Evolutionary conservation across 768 basidiomycete species (phyloP), one percentile per base, ranked within the genome.

Genomic region (Hygrophoropsis aurantiaca): DNA sequence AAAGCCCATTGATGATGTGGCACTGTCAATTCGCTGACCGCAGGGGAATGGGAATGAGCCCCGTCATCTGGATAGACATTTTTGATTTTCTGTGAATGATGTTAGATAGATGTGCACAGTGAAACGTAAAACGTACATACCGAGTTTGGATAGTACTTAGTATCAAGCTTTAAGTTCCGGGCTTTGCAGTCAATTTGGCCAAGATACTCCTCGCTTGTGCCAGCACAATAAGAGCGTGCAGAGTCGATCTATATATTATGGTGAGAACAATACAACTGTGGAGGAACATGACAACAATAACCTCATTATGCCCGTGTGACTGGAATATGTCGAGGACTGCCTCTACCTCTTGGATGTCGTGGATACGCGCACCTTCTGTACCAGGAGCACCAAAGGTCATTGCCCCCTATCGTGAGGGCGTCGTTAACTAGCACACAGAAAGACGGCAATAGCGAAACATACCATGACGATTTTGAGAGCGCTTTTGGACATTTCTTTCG

Each of bases 371-470:
- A 21, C 74, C 74, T 30, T 74, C 73, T 39, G 67, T 69, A 5
- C 78, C 78, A 11, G 62, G 58, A 20, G 66, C 70, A n/a, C 80
- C 78, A 52, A 80, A 79, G 5, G 77, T 79, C 77, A 78, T 78
- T 25, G 77, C 73, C 21, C 78, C 78, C 77, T 79, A 41, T n/a
- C 4, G 13, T 21, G 46, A 21, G 13, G 30, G 40, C 15, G n/a
- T 30, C 27, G 27, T 20, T 9, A 53, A 35, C 21, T 38, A 15
- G 25, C 23, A 15, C 11, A 37, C 38, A 13, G 9, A 24, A 4
- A 23, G 23, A 25, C 1, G 49, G 4, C 27, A 8, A 1, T 33
- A 1, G 9, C n/a, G 13, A 15, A 16, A 32, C 58, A 15, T 53
- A 74, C 78, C 78, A 80, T 78, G 44, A 80, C 76, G 41, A 79